Conservation (phyloP, 345 rosid genomes). For the Camelina hispida region DNA sequence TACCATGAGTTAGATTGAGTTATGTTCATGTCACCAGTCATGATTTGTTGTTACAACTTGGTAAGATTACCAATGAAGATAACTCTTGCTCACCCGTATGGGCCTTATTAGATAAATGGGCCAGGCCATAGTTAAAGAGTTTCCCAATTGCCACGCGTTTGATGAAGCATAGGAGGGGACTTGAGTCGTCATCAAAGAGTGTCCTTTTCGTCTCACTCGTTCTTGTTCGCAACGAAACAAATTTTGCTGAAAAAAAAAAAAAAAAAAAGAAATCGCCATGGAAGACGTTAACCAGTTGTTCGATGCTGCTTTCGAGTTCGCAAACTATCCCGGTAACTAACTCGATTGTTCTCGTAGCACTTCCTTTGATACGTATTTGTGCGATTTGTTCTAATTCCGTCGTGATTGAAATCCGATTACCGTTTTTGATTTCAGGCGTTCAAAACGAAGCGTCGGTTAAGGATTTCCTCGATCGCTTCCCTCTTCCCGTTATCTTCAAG, state of each 20-base stretch:
- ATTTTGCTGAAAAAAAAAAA: background rate
- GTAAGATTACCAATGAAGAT: no score
- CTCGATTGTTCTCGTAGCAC: background rate
- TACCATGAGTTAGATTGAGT: no score
- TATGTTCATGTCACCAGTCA: no score
- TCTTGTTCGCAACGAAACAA: slow-evolving; percentile 5
- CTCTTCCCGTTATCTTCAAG: slow-evolving; percentile 79
- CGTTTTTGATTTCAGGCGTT: slow-evolving; percentile 51
- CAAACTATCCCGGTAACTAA: slow-evolving; percentile 61
- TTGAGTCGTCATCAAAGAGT: slow-evolving; percentile 11
- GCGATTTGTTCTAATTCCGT: slow-evolving; percentile 6
- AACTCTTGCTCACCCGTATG: background rate
- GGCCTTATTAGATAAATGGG: slow-evolving; percentile 1
- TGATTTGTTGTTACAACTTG: no score
- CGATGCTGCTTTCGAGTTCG: slow-evolving; percentile 78
- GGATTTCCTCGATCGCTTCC: slow-evolving; percentile 78
- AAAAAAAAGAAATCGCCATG: slow-evolving; percentile 33
- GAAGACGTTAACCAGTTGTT: slow-evolving; percentile 69
- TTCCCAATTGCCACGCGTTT: slow-evolving; percentile 18
- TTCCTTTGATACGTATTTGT: background rate
- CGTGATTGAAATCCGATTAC: background rate
- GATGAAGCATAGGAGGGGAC: background rate
- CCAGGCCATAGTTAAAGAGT: background rate
- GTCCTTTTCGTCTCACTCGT: slow-evolving; percentile 9
- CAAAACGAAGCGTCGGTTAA: slow-evolving; percentile 68